Evolutionary conservation across 768 basidiomycete genomes (phyloP).

Genomic region (Trametes cingulata): DNA sequence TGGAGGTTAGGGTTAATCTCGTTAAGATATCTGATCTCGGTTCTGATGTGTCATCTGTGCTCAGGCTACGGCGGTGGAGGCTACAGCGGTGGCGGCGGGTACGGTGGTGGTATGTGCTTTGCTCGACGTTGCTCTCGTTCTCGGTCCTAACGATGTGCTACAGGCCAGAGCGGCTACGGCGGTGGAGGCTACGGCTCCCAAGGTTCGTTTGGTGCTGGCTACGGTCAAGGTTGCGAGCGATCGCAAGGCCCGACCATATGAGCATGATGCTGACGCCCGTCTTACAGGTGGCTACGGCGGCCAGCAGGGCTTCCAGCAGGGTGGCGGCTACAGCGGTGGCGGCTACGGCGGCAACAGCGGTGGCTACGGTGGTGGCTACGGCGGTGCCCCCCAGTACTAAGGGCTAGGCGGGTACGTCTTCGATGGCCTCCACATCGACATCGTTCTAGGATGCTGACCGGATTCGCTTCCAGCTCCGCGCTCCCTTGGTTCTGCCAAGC

Average conservation of each 20-base stretch:
- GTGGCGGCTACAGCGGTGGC: constrained; percentile 33
- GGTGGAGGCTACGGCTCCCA: constrained; percentile 28
- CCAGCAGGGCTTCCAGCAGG: constrained; percentile 26
- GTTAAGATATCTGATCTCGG: neutral
- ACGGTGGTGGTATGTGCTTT: constrained; percentile 17
- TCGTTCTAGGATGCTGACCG: neutral
- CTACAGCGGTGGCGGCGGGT: constrained; percentile 32
- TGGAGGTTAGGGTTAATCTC: constrained; percentile 28
- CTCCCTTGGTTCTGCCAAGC: neutral
- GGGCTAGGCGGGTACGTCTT: constrained; percentile 9
- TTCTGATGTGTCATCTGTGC: neutral
- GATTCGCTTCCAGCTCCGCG: neutral
- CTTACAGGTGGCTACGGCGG: constrained; percentile 23
- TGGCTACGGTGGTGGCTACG: constrained; percentile 28
- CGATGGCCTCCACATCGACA: neutral
- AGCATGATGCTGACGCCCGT: neutral
- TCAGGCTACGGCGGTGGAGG: constrained; percentile 36
- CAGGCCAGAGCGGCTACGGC: constrained; percentile 32
- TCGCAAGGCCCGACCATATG: neutral
- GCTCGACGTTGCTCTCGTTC: constrained; percentile 20
- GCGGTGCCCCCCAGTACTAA: constrained; percentile 26
- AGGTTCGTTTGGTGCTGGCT: constrained; percentile 8
- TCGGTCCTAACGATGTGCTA: constrained; percentile 30
- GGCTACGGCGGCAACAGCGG: constrained; percentile 32
- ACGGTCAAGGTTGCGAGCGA: constrained; percentile 9